Percentiles rank a stretch among this genome's conserved stretches.
These are phyloP conservation scores for Aureobasidium sp. DNA, from an alignment of 2,329 filamentous ascomycete species.

Conservation along the genomic window DNA sequence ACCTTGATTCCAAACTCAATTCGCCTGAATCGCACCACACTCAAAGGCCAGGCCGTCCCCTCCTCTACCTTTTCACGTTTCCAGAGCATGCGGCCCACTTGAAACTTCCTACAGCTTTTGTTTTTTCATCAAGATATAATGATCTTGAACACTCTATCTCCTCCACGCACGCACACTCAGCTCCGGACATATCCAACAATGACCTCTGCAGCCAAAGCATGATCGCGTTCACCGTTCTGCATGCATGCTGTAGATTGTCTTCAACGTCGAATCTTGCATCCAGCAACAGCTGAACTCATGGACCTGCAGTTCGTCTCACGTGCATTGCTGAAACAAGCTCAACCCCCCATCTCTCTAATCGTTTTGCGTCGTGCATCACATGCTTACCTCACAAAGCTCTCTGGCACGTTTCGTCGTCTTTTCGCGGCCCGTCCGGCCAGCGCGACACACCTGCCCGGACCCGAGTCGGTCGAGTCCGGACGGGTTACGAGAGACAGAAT, in stretches of 20 bases:
- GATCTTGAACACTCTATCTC: neutral
- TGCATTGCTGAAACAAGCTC: neutral
- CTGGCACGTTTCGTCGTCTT: neutral
- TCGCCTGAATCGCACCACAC: neutral
- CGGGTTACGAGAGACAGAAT: neutral
- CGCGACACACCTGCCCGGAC: too few species aligned
- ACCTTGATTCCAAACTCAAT: neutral
- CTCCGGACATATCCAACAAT: neutral
- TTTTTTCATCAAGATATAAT: neutral
- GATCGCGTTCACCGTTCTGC: neutral
- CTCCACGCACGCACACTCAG: neutral
- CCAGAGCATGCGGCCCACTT: neutral
- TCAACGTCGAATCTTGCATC: neutral
- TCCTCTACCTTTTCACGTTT: neutral
- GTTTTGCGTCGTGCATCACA: neutral
- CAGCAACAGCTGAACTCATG: neutral
- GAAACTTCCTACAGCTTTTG: neutral
- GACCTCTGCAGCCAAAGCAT: neutral
- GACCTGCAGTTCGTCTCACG: slow-evolving; percentile 1
- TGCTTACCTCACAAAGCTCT: too few species aligned
- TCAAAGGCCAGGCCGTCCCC: neutral
- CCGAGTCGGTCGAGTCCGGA: neutral
- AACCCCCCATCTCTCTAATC: neutral
- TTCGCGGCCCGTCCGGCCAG: neutral
- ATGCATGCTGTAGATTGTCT: neutral